Evolutionary conservation across 208 protist genomes (phyloP).

Genomic region (Leishmania arabica): DNA sequence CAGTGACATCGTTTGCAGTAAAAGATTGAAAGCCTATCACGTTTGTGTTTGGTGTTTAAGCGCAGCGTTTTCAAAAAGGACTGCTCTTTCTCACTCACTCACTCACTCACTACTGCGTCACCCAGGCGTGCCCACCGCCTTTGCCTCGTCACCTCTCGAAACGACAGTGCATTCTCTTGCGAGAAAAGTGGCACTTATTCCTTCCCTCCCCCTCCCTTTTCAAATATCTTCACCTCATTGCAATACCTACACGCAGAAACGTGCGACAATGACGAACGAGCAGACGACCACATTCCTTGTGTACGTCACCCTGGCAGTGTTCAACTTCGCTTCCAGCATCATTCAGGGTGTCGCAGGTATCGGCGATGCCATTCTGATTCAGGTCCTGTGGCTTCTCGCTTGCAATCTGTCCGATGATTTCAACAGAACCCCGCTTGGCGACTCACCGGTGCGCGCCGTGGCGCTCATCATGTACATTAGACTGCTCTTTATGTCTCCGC

Average conservation of each 20-base stretch:
- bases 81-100: not conserved
- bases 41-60: not conserved
- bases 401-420: constrained; percentile 33
- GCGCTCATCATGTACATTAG: constrained; percentile 65
- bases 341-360: constrained; percentile 61
- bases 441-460: constrained; percentile 45
- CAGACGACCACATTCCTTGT: constrained; percentile 30
- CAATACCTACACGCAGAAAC: not conserved
- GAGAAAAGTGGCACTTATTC: not conserved
- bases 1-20: not conserved
- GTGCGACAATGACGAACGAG: not conserved
- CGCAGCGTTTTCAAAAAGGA: not conserved
- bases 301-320: constrained; percentile 36
- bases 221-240: not conserved
- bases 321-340: constrained; percentile 53
- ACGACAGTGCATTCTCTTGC: not conserved
- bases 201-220: not conserved
- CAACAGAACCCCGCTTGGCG: constrained; percentile 39
- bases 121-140: not conserved
- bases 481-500: constrained; percentile 53
- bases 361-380: constrained; percentile 64
- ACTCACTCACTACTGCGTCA: not conserved
- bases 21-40: not conserved
- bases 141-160: not conserved
- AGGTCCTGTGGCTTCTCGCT: constrained; percentile 52